These are phyloP conservation scores for Botryotinia narcissicola DNA, from an alignment of 2,329 filamentous ascomycete genomes.

Conservation along the genomic window DNA sequence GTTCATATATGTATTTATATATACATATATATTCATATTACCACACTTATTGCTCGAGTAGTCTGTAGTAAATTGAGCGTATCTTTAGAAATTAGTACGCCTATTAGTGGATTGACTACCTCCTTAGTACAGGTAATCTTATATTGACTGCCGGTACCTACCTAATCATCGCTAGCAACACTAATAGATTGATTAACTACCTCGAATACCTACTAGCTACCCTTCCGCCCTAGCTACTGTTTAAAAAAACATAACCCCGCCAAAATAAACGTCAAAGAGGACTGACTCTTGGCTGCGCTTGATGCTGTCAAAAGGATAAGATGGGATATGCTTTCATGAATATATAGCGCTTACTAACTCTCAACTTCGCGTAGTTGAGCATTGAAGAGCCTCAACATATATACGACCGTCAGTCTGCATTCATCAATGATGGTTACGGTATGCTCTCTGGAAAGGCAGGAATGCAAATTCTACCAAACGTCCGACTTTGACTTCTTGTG, in stretches of 20 bases:
- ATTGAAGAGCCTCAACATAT: neutral
- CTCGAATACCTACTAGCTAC: neutral
- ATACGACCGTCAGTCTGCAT: neutral
- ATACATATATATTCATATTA: neutral
- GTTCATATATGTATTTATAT: neutral
- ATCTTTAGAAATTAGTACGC: neutral
- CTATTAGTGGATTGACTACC: neutral
- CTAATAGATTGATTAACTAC: neutral
- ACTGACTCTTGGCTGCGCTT: neutral
- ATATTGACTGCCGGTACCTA: neutral
- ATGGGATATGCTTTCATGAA: constrained; percentile 7
- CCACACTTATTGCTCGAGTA: neutral
- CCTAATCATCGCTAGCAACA: neutral
- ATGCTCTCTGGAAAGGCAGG: neutral
- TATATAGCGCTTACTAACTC: neutral
- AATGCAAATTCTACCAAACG: neutral
- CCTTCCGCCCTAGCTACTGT: neutral
- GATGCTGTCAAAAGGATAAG: neutral
- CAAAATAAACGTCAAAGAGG: neutral
- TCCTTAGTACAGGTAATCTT: neutral
- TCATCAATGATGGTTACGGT: neutral
- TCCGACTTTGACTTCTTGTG: neutral
- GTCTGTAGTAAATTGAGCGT: neutral
- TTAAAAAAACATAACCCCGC: neutral
- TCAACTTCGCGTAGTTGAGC: neutral